A percentile compares a stretch with the other conserved stretches of the same genome.
Conservation (phyloP, 352 stramenopile genomes). For the Blastocystis sp. region DNA sequence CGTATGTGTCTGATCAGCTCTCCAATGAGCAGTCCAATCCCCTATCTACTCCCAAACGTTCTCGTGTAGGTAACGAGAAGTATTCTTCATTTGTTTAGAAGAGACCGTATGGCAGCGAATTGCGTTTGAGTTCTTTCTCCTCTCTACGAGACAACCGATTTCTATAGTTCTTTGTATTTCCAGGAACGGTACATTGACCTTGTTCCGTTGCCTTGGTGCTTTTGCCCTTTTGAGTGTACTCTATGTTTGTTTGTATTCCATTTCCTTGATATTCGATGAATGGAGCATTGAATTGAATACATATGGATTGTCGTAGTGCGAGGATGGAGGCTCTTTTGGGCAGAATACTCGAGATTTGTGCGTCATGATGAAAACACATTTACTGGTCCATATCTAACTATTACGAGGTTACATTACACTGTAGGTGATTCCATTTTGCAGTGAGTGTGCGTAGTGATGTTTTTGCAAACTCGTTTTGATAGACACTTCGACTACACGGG, state of each 20-base stretch:
- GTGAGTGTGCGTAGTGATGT: conserved; percentile 22
- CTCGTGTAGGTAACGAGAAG: background rate
- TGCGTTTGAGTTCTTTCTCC: background rate
- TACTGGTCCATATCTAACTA: conserved; percentile 8
- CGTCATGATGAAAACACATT: background rate
- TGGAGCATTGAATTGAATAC: no score
- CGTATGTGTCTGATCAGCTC: no score
- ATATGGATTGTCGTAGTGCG: no score
- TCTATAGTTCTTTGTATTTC: no score
- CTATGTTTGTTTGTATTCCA: background rate
- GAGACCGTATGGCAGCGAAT: background rate
- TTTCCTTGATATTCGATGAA: no score
- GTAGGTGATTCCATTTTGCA: background rate
- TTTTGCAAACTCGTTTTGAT: conserved; percentile 57
- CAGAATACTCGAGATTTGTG: background rate
- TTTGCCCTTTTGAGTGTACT: conserved; percentile 4
- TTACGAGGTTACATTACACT: background rate
- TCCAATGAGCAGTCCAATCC: no score
- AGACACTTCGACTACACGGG: conserved; percentile 54
- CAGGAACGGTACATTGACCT: no score
- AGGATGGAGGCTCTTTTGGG: no score
- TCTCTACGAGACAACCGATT: no score
- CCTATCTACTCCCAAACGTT: background rate
- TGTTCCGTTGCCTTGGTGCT: no score
- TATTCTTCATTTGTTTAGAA: background rate